Evolutionary conservation across 179 eudicot genomes (phyloP), one percentile per base, ranked within the genome.

Genomic region (Sideroxylon spinosum): DNA sequence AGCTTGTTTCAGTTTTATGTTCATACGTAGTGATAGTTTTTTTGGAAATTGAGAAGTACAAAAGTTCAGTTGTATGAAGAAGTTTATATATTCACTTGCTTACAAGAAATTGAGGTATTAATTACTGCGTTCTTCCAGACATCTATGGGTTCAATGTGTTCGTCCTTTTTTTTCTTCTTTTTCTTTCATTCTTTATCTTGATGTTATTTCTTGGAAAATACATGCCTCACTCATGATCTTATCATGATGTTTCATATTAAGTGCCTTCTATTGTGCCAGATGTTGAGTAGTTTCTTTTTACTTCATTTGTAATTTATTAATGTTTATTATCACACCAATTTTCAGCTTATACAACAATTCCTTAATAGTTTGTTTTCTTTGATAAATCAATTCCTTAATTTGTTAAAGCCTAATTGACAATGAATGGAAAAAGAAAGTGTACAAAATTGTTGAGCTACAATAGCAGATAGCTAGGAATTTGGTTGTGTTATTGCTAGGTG

Each of bases 1-100:
- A 62, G 25, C 52, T 57, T 71, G 48, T 80, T 82, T 57, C 14
- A 46, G 23, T 53, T 64, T 70, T 62, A 67, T 50, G 28, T 64
- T 55, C 32, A 22, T 67, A 22, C 14, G 44, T 26, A 61, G 16
- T 81, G n/a, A 52, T 53, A 28, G 19, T 71, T 49, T 19, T 26
- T 23, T 56, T 78, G 71, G 73, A 70, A 50, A 1, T 37, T 37
- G 44, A 1, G 44, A 4, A 52, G 44, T 12, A 9, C 11, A 55
- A 16, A 25, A 71, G 20, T 50, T 49, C n/a, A 48, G 16, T 25
- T 13, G 20, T 5, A 70, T 9, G 59, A 11, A 70, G 17, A 48
- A 48, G 53, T 71, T 71, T 69, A 0, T 4, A 2, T 50, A 28
- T 28, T 22, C 25, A 28, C 56, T 28, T 56, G 50, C 50, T 55